Percentiles rank a stretch among this genome's conserved stretches.
phyloP scores from a whole-genome alignment of 2,329 filamentous ascomycete species.

The Nothophaeocryptopus gaeumannii region DNA sequence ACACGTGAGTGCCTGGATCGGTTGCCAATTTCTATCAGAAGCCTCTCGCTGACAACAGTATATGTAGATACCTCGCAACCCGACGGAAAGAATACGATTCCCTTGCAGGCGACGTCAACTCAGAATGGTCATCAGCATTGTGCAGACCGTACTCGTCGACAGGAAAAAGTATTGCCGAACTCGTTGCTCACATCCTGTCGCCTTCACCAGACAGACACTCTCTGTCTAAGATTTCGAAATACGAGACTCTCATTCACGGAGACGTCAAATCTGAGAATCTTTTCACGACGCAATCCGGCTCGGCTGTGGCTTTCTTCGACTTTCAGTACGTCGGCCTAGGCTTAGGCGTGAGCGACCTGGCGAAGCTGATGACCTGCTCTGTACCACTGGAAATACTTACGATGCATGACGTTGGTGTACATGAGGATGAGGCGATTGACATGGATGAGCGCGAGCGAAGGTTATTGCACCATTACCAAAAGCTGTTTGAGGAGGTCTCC shows the following conservation, averaged over 20 bases:
- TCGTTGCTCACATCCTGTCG: constrained; percentile 52
- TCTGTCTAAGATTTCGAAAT: constrained; percentile 35
- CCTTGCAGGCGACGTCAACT: constrained; percentile 47
- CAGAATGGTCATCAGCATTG: constrained; percentile 56
- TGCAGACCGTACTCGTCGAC: constrained; percentile 42
- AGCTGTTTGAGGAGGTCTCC: constrained; percentile 34
- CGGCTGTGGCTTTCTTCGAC: constrained; percentile 62
- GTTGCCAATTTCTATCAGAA: background rate
- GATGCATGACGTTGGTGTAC: background rate
- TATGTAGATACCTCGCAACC: constrained; percentile 57
- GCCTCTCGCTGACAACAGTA: no score
- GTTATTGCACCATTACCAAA: constrained; percentile 54
- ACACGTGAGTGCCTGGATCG: constrained; percentile 46
- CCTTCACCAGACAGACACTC: constrained; percentile 34
- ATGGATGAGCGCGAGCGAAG: constrained; percentile 53
- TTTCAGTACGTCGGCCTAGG: constrained; percentile 68
- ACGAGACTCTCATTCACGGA: constrained; percentile 62
- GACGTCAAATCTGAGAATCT: constrained; percentile 70
- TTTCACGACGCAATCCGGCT: constrained; percentile 53
- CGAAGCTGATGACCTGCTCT: constrained; percentile 66
- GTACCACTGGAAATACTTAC: constrained; percentile 55
- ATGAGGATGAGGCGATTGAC: constrained; percentile 30
- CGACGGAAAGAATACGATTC: constrained; percentile 55
- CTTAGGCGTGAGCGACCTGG: constrained; percentile 63
- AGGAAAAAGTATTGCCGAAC: constrained; percentile 36